These are phyloP conservation scores for Naematelia encephala DNA, from an alignment of 768 basidiomycete genomes.

Conservation along the genomic window DNA sequence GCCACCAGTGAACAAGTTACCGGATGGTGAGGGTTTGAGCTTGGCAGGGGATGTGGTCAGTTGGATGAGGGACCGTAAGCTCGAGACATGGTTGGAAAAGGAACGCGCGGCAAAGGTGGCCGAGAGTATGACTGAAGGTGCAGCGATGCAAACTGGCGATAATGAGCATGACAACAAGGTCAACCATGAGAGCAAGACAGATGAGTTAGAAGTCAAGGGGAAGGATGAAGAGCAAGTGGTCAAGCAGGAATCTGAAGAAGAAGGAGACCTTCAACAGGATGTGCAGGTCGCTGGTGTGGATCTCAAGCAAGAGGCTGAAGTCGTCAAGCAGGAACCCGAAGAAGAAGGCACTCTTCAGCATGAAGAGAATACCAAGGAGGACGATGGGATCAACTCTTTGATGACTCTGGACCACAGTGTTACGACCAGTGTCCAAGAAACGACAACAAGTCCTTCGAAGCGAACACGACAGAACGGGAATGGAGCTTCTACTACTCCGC, in stretches of 20 bases:
- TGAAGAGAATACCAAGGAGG: no score
- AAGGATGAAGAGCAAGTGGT: constrained; percentile 1
- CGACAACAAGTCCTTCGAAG: no score
- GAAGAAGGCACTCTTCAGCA: no score
- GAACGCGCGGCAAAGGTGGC: constrained; percentile 1
- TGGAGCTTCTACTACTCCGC: no score
- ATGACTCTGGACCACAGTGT: no score
- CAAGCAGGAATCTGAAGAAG: neutral
- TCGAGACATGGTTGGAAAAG: constrained; percentile 39
- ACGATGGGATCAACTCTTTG: no score
- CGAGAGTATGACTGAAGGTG: neutral
- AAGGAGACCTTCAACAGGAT: neutral
- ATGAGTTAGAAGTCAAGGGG: neutral
- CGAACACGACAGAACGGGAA: no score
- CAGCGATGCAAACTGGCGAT: no score
- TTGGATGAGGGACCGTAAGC: constrained; percentile 45
- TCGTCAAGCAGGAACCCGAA: constrained; percentile 2
- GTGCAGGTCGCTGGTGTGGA: constrained; percentile 4
- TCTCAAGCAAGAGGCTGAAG: constrained; percentile 3
- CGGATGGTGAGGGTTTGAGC: constrained; percentile 31
- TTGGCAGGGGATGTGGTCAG: constrained; percentile 48
- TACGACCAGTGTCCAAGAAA: no score
- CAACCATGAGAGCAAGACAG: neutral
- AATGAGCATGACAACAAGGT: neutral
- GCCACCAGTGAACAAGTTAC: constrained; percentile 36